phyloP scores from a whole-genome alignment of 306 rosid species.

The Quercus mongolica region DNA sequence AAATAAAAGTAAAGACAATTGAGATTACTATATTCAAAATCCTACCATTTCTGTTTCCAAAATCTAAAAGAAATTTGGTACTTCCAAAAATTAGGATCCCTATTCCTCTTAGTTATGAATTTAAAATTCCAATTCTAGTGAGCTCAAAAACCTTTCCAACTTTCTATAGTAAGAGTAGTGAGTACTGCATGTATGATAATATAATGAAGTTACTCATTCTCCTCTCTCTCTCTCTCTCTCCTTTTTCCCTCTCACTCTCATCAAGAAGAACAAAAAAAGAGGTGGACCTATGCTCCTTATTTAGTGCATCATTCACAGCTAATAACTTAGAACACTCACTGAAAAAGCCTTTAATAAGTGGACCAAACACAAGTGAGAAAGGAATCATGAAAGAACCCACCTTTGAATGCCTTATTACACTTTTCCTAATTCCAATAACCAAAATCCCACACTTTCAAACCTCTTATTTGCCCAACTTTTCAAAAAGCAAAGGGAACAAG shows the following conservation, averaged over 20 bases:
- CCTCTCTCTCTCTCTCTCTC: background rate
- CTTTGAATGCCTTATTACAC: slow-evolving; percentile 46
- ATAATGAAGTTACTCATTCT: background rate
- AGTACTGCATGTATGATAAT: background rate
- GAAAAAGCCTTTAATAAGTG: slow-evolving; percentile 19
- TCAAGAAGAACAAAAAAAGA: slow-evolving; percentile 19
- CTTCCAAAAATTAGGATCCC: slow-evolving; percentile 1
- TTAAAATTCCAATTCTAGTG: background rate
- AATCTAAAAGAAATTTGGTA: background rate
- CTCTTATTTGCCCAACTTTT: slow-evolving; percentile 60
- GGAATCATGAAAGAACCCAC: slow-evolving; percentile 47
- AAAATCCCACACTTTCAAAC: slow-evolving; percentile 52
- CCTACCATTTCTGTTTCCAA: background rate
- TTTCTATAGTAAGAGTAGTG: background rate
- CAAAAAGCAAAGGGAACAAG: slow-evolving; percentile 57
- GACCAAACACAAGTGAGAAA: slow-evolving; percentile 44
- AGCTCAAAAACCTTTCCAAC: background rate
- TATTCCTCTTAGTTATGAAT: background rate
- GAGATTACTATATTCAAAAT: too few species aligned
- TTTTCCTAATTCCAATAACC: slow-evolving; percentile 78
- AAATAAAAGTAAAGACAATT: too few species aligned
- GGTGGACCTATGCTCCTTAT: slow-evolving; percentile 23
- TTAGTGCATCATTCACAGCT: slow-evolving; percentile 33
- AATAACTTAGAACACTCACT: slow-evolving; percentile 11
- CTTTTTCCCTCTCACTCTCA: background rate